These are phyloP conservation scores for Harringtonia aguacate DNA, from an alignment of 2,329 filamentous ascomycete genomes.

Conservation along the genomic window DNA sequence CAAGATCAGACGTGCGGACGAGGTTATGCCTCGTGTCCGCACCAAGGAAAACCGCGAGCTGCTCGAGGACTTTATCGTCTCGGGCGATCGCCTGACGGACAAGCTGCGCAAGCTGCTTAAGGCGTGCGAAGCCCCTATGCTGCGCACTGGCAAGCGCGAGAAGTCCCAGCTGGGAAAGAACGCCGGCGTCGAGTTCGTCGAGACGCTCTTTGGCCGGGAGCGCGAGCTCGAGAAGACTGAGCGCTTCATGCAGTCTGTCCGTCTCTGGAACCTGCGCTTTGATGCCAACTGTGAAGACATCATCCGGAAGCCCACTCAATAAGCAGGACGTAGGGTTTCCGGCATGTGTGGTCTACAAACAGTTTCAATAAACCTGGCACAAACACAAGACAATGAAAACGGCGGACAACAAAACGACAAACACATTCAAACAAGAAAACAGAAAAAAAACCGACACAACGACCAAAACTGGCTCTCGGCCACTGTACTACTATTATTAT, in stretches of 20 bases:
- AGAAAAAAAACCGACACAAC: neutral
- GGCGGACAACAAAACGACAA: neutral
- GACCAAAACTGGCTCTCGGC: neutral
- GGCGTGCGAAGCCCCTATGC: slow-evolving; percentile 89
- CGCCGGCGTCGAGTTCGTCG: slow-evolving; percentile 88
- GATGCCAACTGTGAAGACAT: slow-evolving; percentile 94
- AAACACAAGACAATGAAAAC: neutral
- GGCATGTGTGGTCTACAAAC: neutral
- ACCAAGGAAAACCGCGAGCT: slow-evolving; percentile 64
- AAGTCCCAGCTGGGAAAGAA: slow-evolving; percentile 75
- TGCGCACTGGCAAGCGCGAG: slow-evolving; percentile 71
- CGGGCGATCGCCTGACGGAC: slow-evolving; percentile 75
- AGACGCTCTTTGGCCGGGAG: slow-evolving; percentile 89
- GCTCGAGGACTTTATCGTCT: slow-evolving; percentile 82
- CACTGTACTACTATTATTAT: slow-evolving; percentile 3
- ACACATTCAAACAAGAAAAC: neutral
- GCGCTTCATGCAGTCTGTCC: slow-evolving; percentile 81
- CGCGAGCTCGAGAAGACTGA: slow-evolving; percentile 83
- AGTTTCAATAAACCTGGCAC: neutral
- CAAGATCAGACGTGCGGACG: slow-evolving; percentile 86
- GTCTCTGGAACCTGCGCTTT: slow-evolving; percentile 86
- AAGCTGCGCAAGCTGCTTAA: slow-evolving; percentile 82
- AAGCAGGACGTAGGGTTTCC: slow-evolving; percentile 14
- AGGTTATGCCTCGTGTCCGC: slow-evolving; percentile 62
- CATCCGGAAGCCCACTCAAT: slow-evolving; percentile 50